Percentiles rank a stretch among this genome's conserved stretches.
Conservation (phyloP, 2,329 filamentous ascomycete species). For the Calycina herbarum region DNA sequence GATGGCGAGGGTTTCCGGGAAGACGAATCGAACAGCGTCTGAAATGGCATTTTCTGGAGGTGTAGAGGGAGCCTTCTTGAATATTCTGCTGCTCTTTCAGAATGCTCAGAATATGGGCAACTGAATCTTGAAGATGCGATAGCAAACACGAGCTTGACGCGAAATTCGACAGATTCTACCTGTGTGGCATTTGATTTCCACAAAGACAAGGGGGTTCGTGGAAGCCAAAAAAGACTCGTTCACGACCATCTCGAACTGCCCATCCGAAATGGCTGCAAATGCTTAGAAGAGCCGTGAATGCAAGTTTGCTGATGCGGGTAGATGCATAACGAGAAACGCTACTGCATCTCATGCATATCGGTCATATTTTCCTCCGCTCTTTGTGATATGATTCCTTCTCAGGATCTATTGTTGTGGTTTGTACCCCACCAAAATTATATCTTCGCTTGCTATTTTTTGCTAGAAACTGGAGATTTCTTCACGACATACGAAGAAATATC, state of each 20-base stretch:
- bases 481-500: neutral
- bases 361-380: slow-evolving; percentile 15
- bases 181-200: slow-evolving; percentile 28
- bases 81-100: neutral
- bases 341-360: slow-evolving; percentile 22
- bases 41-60: neutral
- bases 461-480: neutral
- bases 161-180: slow-evolving; percentile 2
- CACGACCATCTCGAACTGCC: slow-evolving; percentile 1
- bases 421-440: slow-evolving; percentile 22
- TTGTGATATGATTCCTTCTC: slow-evolving; percentile 14
- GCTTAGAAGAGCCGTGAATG: slow-evolving; percentile 23
- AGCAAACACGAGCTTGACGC: neutral
- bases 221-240: slow-evolving; percentile 15
- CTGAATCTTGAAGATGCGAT: neutral
- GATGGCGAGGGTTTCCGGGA: neutral
- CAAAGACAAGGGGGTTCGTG: slow-evolving; percentile 18
- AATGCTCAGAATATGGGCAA: neutral
- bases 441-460: slow-evolving; percentile 19
- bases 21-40: slow-evolving; percentile 1
- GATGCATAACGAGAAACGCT: slow-evolving; percentile 19
- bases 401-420: slow-evolving; percentile 25
- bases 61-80: neutral
- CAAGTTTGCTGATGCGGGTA: slow-evolving; percentile 11
- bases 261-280: slow-evolving; percentile 15